A percentile compares a stretch with the other conserved stretches of the same genome.
Conservation (phyloP, 192 early-diverging fungal genomes). For the Dissophora ornata region DNA sequence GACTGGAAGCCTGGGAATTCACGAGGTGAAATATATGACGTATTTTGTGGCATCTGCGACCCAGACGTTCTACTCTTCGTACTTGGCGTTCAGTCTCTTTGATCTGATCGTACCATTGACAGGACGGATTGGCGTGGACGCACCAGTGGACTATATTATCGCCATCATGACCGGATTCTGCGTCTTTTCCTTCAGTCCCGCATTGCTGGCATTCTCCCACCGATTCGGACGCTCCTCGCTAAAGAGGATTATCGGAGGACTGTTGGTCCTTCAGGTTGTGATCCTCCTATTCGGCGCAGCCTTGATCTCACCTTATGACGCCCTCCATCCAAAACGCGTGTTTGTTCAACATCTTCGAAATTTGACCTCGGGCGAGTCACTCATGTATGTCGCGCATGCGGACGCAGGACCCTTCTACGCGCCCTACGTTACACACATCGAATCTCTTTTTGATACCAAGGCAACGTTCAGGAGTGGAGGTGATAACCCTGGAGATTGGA, state of each 20-base stretch:
- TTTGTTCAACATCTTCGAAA: conserved; percentile 75
- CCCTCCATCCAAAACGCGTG: conserved; percentile 71
- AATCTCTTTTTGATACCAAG: conserved; percentile 51
- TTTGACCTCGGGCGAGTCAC: conserved; percentile 64
- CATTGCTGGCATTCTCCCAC: conserved; percentile 65
- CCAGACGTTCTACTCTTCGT: conserved; percentile 47
- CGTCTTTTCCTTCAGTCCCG: conserved; percentile 52
- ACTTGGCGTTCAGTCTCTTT: conserved; percentile 57
- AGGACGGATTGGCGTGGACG: conserved; percentile 72
- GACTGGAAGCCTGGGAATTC: not conserved
- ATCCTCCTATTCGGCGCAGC: conserved; percentile 34
- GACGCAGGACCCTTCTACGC: conserved; percentile 64
- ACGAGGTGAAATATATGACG: conserved; percentile 22
- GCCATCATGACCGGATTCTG: conserved; percentile 65
- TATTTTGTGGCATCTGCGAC: conserved; percentile 48
- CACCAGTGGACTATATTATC: conserved; percentile 74
- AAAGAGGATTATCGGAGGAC: conserved; percentile 28
- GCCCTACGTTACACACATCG: conserved; percentile 55
- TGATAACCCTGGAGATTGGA: conserved; percentile 64
- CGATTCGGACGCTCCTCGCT: conserved; percentile 57
- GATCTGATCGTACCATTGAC: conserved; percentile 77
- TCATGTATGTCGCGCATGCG: conserved; percentile 67
- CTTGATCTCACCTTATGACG: conserved; percentile 62
- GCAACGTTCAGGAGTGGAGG: conserved; percentile 32
- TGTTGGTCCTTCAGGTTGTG: conserved; percentile 46